Conservation (phyloP, 495 filamentous ascomycete species). For the Ramalina intermedia region DNA sequence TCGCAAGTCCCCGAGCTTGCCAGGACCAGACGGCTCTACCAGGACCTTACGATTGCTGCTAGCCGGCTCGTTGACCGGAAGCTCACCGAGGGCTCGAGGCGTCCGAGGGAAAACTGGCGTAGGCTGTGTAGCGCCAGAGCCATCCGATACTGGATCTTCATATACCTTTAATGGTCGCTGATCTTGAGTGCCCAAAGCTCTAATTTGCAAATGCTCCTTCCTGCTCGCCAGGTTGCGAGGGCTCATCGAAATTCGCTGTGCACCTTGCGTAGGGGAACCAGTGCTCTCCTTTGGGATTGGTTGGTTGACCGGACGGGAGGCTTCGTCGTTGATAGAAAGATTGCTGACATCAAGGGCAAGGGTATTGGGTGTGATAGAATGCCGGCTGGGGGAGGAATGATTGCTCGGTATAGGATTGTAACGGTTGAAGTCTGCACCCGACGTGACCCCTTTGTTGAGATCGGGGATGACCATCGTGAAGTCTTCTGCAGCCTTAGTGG, state of each 20-base stretch:
- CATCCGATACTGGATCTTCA: conserved; percentile 25
- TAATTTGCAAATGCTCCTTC: conserved; percentile 6
- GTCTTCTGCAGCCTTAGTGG: conserved; percentile 11
- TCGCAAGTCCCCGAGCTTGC: not conserved
- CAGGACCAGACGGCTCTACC: conserved; percentile 6
- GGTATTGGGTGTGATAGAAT: not conserved
- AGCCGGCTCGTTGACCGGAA: conserved; percentile 22
- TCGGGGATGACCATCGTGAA: conserved; percentile 5
- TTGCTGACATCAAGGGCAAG: not conserved
- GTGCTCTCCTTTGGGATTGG: too few relatives aligned
- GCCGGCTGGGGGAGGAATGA: too few relatives aligned
- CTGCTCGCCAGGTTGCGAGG: conserved; percentile 8
- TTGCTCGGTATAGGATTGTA: too few relatives aligned
- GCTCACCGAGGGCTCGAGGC: conserved; percentile 14
- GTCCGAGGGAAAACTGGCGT: conserved; percentile 2
- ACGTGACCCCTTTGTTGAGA: not conserved
- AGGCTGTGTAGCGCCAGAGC: not conserved
- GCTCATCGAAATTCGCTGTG: conserved; percentile 12
- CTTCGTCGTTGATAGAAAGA: not conserved
- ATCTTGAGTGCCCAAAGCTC: not conserved
- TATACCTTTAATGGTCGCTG: conserved; percentile 24
- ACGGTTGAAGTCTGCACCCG: too few relatives aligned
- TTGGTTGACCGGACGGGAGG: too few relatives aligned
- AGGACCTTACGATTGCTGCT: conserved; percentile 11
- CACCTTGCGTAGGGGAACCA: not conserved